These are phyloP conservation scores for Hanseniaspora lindneri DNA, from an alignment of 805 yeast species.

Conservation along the genomic window DNA sequence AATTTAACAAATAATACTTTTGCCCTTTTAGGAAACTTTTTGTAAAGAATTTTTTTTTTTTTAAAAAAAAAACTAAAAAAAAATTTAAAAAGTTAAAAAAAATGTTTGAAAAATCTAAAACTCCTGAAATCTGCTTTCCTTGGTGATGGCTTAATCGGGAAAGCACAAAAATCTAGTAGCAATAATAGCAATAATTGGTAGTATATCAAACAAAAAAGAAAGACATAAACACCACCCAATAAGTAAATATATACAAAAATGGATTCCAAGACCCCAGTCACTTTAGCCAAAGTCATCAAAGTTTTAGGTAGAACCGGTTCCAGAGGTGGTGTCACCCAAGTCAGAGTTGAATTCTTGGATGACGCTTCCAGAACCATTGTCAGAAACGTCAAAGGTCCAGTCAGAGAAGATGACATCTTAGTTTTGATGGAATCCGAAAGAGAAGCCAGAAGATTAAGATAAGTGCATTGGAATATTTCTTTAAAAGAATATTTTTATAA, in stretches of 20 bases:
- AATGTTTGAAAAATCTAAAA: too few species aligned
- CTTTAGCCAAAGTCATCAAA: constrained; percentile 98
- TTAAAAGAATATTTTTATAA: background rate
- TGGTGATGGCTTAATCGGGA: too few species aligned
- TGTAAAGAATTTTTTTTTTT: background rate
- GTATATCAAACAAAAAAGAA: too few species aligned
- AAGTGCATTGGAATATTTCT: constrained; percentile 23
- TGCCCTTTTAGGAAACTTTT: constrained; percentile 4
- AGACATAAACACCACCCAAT: constrained; percentile 16
- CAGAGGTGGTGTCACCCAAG: constrained; percentile 99
- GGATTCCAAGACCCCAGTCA: constrained; percentile 72
- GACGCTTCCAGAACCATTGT: constrained; percentile 90
- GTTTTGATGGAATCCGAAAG: constrained; percentile 99
- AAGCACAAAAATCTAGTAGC: too few species aligned
- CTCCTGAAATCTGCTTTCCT: too few species aligned
- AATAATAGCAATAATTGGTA: too few species aligned
- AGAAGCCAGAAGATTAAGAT: constrained; percentile 95
- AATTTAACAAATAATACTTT: too few species aligned
- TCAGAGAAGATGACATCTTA: constrained; percentile 94
- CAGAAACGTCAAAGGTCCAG: constrained; percentile 97
- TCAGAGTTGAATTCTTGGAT: constrained; percentile 92
- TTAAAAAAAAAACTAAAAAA: background rate
- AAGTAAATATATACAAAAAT: constrained; percentile 19
- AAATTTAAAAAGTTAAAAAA: background rate
- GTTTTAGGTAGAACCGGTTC: constrained; percentile 99